phyloP scores from a whole-genome alignment of 805 yeast genomes.

The Saccharomycopsis malanga region DNA sequence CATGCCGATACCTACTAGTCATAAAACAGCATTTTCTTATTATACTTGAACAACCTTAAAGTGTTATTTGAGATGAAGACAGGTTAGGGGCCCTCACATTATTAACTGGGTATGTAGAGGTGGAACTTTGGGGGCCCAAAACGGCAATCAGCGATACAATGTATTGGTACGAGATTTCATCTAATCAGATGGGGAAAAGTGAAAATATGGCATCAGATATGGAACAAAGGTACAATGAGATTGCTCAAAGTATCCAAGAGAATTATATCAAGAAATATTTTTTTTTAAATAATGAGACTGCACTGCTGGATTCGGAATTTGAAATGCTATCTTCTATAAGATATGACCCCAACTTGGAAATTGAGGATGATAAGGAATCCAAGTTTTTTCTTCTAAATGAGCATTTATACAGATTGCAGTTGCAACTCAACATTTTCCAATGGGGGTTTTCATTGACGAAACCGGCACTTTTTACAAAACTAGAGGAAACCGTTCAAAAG shows the following conservation, averaged over 20 bases:
- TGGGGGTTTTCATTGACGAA: constrained; percentile 40
- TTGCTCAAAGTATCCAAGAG: not conserved
- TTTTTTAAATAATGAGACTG: not conserved
- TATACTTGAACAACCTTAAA: too few relatives aligned
- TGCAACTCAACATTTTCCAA: constrained; percentile 48
- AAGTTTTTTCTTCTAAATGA: constrained; percentile 55
- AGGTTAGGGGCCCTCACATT: too few relatives aligned
- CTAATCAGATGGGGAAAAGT: too few relatives aligned
- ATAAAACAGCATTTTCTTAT: too few relatives aligned
- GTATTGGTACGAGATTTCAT: too few relatives aligned
- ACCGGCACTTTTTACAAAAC: constrained; percentile 34
- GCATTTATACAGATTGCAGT: constrained; percentile 55
- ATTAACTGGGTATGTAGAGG: too few relatives aligned
- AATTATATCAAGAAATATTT: constrained; percentile 5
- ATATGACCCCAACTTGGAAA: constrained; percentile 56
- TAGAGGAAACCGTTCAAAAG: constrained; percentile 33
- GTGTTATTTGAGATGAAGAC: too few relatives aligned
- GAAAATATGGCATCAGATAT: too few relatives aligned
- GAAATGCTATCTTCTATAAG: constrained; percentile 65
- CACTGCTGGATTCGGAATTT: constrained; percentile 31
- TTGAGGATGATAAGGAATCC: constrained; percentile 14
- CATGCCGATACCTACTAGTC: too few relatives aligned
- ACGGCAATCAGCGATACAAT: too few relatives aligned
- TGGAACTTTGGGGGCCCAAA: too few relatives aligned
- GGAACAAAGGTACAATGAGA: not conserved